Evolutionary conservation across 176 grass and related monocot species (phyloP).

Genomic region (Tillandsia fasciculata): DNA sequence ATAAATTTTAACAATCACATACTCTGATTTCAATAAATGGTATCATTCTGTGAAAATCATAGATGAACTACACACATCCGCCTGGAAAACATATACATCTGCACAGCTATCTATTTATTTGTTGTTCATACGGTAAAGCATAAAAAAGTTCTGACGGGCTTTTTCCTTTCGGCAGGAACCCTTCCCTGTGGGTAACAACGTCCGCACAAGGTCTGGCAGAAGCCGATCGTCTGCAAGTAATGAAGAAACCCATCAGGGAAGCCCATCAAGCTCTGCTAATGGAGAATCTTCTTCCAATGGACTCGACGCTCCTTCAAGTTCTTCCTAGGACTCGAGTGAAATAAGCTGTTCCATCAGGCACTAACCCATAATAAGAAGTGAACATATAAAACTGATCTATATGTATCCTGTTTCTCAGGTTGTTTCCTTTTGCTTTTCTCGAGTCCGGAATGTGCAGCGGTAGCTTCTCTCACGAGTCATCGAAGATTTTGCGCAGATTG

Average conservation of each 20-base stretch:
- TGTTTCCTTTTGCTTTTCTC: constrained; percentile 15
- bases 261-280: constrained; percentile 26
- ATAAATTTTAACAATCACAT: no score
- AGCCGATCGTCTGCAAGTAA: constrained; percentile 27
- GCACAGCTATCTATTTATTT: background rate
- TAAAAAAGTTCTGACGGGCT: background rate
- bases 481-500: background rate
- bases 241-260: constrained; percentile 61
- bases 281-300: constrained; percentile 27
- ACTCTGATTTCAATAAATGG: no score
- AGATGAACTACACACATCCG: no score
- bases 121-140: background rate
- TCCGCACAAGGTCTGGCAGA: constrained; percentile 71
- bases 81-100: background rate
- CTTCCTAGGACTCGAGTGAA: constrained; percentile 51
- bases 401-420: constrained; percentile 4
- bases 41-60: no score
- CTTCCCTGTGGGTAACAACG: constrained; percentile 75
- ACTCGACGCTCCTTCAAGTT: constrained; percentile 30
- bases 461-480: constrained; percentile 18
- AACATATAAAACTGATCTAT: constrained; percentile 18
- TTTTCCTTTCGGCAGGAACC: constrained; percentile 49
- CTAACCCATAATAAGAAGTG: constrained; percentile 35
- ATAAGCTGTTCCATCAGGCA: constrained; percentile 1
- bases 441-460: constrained; percentile 10